Evolutionary conservation across 2,329 filamentous ascomycete genomes (phyloP), one percentile per base, ranked within the genome.

Genomic region (Paraconiothyrium brasiliense): DNA sequence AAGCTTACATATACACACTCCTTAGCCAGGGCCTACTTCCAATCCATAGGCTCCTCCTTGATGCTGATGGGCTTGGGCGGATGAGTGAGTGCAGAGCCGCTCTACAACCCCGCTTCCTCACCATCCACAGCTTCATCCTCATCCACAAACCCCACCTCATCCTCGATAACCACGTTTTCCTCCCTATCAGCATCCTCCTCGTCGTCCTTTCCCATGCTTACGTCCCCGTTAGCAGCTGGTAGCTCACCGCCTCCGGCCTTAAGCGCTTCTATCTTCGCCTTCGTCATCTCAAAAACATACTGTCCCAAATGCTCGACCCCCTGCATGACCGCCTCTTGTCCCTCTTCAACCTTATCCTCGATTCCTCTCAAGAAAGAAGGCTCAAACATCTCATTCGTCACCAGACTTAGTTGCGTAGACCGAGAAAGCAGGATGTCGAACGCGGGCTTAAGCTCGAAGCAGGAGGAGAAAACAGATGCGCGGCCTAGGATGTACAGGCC

Each of bases 221-320:
- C 68, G 58, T 80, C 76, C 30, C 76, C 72, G 14, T 79, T 80
- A 4, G 70, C 50, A 54, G 24, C 8, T 32, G 68, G 70, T 63
- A 80, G 49, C 13, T 66, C 60, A 0, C 73, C 79, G 1, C 75
- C 75, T 6, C 75, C 77, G 50, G 77, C 80, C 66, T 84, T 87
- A 71, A 89, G 71, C 48, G 83, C 84, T 71, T 87, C 85, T 1
- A 90, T 78, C 78, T 89, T 90, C 8, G 88, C 88, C 72, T 90
- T 87, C 3, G 93, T 97, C 93, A 99, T 99, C 78, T 99, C 92
- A 76, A 88, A 97, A 24, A 99, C 94, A 78, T 97, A 99, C 80
- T 97, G 91, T 0, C 95, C 95, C 39, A 99, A 79, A 81, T 99
- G 95, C 82, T 99, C 94, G 1, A 98, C 90, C 37, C 91, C 88